Evolutionary conservation across 2,329 filamentous ascomycete genomes (phyloP), one percentile per base, ranked within the genome.

Genomic region (Trichoderma cornu-damae): DNA sequence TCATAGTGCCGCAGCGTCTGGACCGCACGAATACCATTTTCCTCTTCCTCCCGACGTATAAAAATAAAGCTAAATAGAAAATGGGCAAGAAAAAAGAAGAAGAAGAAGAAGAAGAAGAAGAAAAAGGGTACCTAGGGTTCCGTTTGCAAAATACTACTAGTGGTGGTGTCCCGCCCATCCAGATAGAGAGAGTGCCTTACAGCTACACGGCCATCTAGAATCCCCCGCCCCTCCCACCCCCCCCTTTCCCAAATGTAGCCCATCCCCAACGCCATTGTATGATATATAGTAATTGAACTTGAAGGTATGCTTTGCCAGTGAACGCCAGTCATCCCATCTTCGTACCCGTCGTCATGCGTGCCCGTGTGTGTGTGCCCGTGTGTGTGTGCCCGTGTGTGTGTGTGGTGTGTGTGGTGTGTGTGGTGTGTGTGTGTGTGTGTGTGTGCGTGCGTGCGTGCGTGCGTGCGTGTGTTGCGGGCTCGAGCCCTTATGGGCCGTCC

Each of bases 221-320:
- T 40, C 18, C 42, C n/a, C 24, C 35, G 37, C 20, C 11, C n/a
- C 34, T 44, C 30, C n/a, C n/a, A n/a, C n/a, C 24, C 35, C 44
- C 20, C 11, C n/a, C 34, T 44, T 24, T 56, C 44, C 55, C 18
- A 24, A 35, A 18, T 35, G 20, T 35, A 22, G 9, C 46, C 50
- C 40, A 34, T 55, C 62, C 63, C 54, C 61, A 67, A 67, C 63
- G 65, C 65, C 66, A 35, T 57, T 65, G 57, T 61, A 66, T 66
- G 64, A 54, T 50, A 56, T 50, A 56, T 56, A 38, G 40, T 44
- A 20, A 48, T 22, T n/a, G n/a, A 32, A 46, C 20, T n/a, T 30
- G 24, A 47, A 32, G 42, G 28, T 53, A 59, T 56, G 44, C 24
- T 63, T 62, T 61, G 53, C 59, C 63, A 48, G 48, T 58, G 52